Evolutionary conservation across 1,284 basidiomycete species (phyloP).

Genomic region (Filobasidium uniguttulatum): DNA sequence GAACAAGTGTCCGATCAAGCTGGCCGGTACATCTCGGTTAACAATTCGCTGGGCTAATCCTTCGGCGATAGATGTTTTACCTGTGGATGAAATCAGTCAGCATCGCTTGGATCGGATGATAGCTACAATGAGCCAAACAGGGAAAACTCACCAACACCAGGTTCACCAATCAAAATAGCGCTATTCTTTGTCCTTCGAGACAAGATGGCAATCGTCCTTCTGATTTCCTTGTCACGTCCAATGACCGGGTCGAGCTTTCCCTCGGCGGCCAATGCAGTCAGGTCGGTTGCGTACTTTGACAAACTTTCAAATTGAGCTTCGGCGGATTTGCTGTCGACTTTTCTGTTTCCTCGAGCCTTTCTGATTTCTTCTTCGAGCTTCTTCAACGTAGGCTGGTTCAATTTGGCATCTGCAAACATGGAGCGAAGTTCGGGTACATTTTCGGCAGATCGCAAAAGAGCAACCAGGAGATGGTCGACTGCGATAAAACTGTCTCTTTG

Average conservation of each 20-base stretch:
- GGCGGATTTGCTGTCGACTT: conserved; percentile 42
- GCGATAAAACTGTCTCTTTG: conserved; percentile 82
- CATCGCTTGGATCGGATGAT: neutral
- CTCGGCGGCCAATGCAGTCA: conserved; percentile 39
- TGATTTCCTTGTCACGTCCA: conserved; percentile 43
- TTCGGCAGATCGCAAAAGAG: conserved; percentile 46
- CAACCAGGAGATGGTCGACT: conserved; percentile 67
- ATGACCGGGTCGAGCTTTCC: conserved; percentile 48
- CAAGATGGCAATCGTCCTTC: conserved; percentile 54
- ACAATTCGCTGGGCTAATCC: conserved; percentile 92
- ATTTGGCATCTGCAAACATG: conserved; percentile 40
- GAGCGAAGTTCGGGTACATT: conserved; percentile 34
- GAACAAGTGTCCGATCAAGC: conserved; percentile 66
- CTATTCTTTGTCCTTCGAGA: conserved; percentile 52
- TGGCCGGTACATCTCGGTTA: conserved; percentile 87
- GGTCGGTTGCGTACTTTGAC: conserved; percentile 36
- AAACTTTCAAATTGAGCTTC: conserved; percentile 41
- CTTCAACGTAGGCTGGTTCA: conserved; percentile 30
- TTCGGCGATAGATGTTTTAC: conserved; percentile 83
- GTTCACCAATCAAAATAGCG: conserved; percentile 54
- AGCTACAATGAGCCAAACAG: neutral
- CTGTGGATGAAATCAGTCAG: neutral
- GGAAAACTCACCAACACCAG: conserved; percentile 55
- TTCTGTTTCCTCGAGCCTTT: conserved; percentile 41
- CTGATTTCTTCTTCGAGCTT: conserved; percentile 42